These are phyloP conservation scores for Exobasidium cylindrosporum DNA, from an alignment of 1,284 basidiomycete species.

Conservation along the genomic window DNA sequence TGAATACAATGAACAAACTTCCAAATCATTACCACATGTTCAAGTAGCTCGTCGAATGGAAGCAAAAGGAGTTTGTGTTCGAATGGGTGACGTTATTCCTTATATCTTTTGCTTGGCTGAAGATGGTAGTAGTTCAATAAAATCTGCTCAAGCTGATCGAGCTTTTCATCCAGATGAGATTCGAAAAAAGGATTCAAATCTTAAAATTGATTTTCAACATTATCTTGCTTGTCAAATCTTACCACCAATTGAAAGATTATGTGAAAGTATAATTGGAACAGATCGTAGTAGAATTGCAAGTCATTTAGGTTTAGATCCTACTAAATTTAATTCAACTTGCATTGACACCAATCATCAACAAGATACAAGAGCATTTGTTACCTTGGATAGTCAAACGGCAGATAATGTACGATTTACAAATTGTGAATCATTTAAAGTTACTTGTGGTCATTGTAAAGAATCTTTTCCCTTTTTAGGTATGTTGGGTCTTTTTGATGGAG, in stretches of 20 bases:
- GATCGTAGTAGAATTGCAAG: constrained; percentile 86
- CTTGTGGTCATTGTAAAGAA: constrained; percentile 35
- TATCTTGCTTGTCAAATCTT: constrained; percentile 89
- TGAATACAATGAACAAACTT: constrained; percentile 78
- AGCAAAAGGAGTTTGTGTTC: constrained; percentile 73
- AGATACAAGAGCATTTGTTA: constrained; percentile 65
- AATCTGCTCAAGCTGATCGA: constrained; percentile 79
- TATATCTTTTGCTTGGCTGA: constrained; percentile 87
- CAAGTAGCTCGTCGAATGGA: constrained; percentile 93
- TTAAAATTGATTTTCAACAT: constrained; percentile 66
- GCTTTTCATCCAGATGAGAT: constrained; percentile 94
- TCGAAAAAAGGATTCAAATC: constrained; percentile 59
- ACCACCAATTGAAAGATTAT: constrained; percentile 89
- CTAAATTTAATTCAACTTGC: constrained; percentile 65
- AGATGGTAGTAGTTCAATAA: constrained; percentile 67
- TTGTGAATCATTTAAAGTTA: constrained; percentile 36
- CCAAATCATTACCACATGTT: constrained; percentile 90
- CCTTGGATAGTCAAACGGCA: constrained; percentile 84
- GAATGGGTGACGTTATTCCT: constrained; percentile 87
- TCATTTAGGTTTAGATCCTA: constrained; percentile 87
- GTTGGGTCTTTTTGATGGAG: not conserved
- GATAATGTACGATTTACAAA: constrained; percentile 71
- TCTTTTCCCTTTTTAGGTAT: constrained; percentile 24
- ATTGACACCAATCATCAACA: constrained; percentile 55
- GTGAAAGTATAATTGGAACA: constrained; percentile 93